These are phyloP conservation scores for Oenanthe sinensis DNA, from an alignment of 129 eudicot genomes.

Conservation along the genomic window DNA sequence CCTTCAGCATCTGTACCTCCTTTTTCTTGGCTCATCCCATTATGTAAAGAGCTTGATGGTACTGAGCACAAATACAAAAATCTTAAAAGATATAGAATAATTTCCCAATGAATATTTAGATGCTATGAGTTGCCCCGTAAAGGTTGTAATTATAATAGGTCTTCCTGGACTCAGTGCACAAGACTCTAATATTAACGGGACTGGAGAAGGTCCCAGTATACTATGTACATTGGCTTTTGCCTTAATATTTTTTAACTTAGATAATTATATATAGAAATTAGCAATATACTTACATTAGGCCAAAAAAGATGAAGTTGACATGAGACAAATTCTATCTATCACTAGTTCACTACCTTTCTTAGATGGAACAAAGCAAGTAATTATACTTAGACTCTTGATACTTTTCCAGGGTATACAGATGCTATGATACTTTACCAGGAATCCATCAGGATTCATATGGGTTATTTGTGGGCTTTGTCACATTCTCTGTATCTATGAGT, in stretches of 20 bases:
- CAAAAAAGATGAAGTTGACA: constrained; percentile 20
- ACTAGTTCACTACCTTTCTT: constrained; percentile 11
- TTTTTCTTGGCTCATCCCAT: constrained; percentile 23
- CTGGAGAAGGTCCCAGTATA: neutral
- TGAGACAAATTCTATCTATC: constrained; percentile 20
- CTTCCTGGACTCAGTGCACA: neutral
- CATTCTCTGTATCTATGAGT: constrained; percentile 28
- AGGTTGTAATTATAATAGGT: neutral
- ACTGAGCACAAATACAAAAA: neutral
- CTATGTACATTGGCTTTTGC: neutral
- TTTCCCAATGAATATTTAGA: constrained; percentile 18
- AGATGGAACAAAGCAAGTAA: constrained; percentile 17
- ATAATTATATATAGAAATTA: constrained; percentile 5
- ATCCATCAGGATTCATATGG: constrained; percentile 22
- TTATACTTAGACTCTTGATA: constrained; percentile 10
- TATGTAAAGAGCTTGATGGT: constrained; percentile 2
- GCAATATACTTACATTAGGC: constrained; percentile 32
- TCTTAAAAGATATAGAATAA: constrained; percentile 22
- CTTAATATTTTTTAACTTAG: neutral
- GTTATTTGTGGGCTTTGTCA: constrained; percentile 16
- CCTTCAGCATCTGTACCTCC: constrained; percentile 21
- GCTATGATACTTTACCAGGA: constrained; percentile 22
- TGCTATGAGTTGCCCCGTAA: constrained; percentile 17
- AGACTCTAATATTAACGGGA: neutral
- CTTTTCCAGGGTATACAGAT: constrained; percentile 11